Evolutionary conservation across 495 filamentous ascomycete genomes (phyloP), one percentile per base, ranked within the genome.

Genomic region (Penicillium ochrochloron): DNA sequence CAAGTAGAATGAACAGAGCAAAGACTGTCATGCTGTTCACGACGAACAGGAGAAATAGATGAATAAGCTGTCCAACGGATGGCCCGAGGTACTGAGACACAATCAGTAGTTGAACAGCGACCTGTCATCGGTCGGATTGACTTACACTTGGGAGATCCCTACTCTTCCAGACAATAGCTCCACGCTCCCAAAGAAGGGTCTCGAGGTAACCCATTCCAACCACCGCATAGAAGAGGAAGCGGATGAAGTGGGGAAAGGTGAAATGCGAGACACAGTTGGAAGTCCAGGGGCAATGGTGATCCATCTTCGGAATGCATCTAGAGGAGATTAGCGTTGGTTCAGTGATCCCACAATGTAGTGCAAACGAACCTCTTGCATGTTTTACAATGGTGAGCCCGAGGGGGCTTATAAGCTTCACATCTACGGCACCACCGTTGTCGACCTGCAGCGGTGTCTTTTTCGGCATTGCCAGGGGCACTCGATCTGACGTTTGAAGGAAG

Each of bases 221-320:
- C 46, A 91, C 89, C 33, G 91, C 83, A 78, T 90, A 96, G 72
- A 91, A 82, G 25, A 97, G 78, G 76, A 97, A 97, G 56, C 93
- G 93, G 17, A 95, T 73, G 75, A 96, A 97, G 76, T 96, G 89
- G 12, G 94, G 93, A 70, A 94, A 90, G 14, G 94, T 96, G 58
- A 88, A 87, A 73, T 96, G 85, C 3, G 93, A 97, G 48, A 98
- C 92, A 77, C 95, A 99, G 74, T 96, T 97, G 48, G 81, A 78
- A 2, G 93, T 97, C 95, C 95, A 99, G 0, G 95, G 94, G 71
- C 95, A 99, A 78, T 99, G 95, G 76, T 99, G 95, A 80, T 99
- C 95, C 96, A 99, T 98, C 73, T 92, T 93, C 2, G 93, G 91
- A 62, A 98, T 89, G 76, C 95, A 99, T 74, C 89, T 92, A 60